Evolutionary conservation across 257 asterid genomes (phyloP), one percentile per base, ranked within the genome.

Genomic region (Przewalskia tangutica): DNA sequence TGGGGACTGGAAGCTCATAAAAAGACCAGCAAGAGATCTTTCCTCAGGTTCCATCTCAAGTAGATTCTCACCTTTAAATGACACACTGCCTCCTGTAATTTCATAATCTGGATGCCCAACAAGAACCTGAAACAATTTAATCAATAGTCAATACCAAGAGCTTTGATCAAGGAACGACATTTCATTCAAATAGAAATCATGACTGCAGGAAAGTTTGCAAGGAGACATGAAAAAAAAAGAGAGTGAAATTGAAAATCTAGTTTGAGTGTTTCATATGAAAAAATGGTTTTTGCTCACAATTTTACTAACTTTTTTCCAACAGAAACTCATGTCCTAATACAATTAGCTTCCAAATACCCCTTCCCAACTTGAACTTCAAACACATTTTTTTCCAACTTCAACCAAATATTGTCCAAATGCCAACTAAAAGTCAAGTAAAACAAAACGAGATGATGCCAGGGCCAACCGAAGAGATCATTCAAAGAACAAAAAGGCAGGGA

Each of bases 81-180:
- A 89, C 83, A 92, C 80, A 79, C 92, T 96, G 59, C 99, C 98
- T 77, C 93, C 95, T 8, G 97, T 93, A 79, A 94, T 80, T 89
- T 94, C 98, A 88, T 96, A 96, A 90, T 94, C 98, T 71, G 99
- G 98, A 90, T 96, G 98, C 66, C 99, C 99, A 83, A 89, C 98
- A 87, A 96, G 98, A 81, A 96, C 99, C 99, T 96, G 84, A 83
- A 75, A 82, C 79, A 89, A 85, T 36, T 54, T 64, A 66, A 84
- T 64, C 85, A 81, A 59, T 73, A 86, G 70, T 64, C 85, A 81
- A 59, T 73, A 86, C 75, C 63, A 64, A 65, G 46, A 81, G 32
- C 46, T 81, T 68, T 65, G 42, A 65, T 46, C 13, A 79, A 79
- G 80, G 16, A 75, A 50, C 80, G 50, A 73, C 42, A 73, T 27